Conservation (phyloP, 2,329 filamentous ascomycete genomes). For the Harringtonia lauricola region DNA sequence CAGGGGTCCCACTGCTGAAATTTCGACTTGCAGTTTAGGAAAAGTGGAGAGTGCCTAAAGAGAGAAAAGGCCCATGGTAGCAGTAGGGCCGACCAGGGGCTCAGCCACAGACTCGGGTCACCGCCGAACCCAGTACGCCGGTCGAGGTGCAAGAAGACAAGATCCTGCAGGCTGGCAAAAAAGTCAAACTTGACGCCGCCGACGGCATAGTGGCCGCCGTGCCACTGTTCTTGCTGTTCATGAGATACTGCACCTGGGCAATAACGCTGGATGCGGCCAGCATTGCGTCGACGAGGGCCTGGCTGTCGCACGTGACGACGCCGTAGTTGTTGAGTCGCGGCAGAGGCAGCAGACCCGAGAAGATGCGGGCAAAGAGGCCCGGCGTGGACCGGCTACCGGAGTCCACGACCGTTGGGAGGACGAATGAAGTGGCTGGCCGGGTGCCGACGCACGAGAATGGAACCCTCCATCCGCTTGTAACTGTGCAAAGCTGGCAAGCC, state of each 20-base stretch:
- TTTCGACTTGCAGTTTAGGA: too few relatives aligned
- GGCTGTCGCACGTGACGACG: conserved; percentile 10
- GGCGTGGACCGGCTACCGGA: too few relatives aligned
- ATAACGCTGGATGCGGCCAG: conserved; percentile 21
- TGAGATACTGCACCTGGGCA: conserved; percentile 22
- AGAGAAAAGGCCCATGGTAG: too few relatives aligned
- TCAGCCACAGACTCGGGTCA: too few relatives aligned
- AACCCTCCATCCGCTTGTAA: too few relatives aligned
- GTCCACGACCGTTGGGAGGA: not conserved
- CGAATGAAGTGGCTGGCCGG: not conserved
- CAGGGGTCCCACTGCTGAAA: too few relatives aligned
- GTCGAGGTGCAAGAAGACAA: not conserved
- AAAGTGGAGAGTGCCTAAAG: too few relatives aligned
- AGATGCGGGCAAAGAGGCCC: not conserved
- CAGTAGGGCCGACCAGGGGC: too few relatives aligned
- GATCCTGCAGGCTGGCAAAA: not conserved
- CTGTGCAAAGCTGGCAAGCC: too few relatives aligned
- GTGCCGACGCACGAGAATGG: too few relatives aligned
- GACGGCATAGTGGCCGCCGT: conserved; percentile 24
- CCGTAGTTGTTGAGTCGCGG: conserved; percentile 24
- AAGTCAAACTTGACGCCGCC: conserved; percentile 15
- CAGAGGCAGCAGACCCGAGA: conserved; percentile 20
- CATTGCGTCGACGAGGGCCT: conserved; percentile 18
- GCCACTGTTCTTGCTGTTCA: conserved; percentile 22
- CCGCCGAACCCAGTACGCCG: too few relatives aligned